Conservation (phyloP, 2,329 filamentous ascomycete genomes). For the Lasiodiplodia hormozganensis region DNA sequence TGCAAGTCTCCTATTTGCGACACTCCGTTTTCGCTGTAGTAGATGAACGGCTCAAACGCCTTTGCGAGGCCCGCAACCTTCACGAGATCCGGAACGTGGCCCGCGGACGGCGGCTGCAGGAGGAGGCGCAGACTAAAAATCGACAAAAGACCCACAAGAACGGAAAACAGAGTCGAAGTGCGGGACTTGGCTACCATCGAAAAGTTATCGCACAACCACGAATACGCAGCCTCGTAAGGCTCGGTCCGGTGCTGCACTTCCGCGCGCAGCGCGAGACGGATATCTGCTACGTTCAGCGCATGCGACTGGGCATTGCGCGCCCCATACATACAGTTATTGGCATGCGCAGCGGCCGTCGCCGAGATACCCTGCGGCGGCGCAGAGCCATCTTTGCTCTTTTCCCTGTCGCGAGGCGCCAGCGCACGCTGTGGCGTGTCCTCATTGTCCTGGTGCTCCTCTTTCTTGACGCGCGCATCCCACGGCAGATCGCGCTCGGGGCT, state of each 20-base stretch:
- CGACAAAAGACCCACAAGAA: constrained; percentile 68
- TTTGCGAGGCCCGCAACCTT: constrained; percentile 89
- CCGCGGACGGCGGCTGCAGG: constrained; percentile 70
- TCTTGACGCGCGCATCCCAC: constrained; percentile 35
- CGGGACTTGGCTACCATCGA: constrained; percentile 71
- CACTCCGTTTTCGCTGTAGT: constrained; percentile 89
- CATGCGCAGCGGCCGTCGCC: constrained; percentile 24
- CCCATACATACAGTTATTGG: constrained; percentile 57
- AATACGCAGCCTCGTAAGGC: constrained; percentile 77
- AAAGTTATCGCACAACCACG: constrained; percentile 67
- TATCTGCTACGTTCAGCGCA: constrained; percentile 30
- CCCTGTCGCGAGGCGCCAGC: constrained; percentile 35
- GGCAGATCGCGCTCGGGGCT: constrained; percentile 56
- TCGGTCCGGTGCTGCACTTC: constrained; percentile 89
- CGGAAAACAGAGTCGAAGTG: constrained; percentile 68
- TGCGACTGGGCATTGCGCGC: constrained; percentile 29
- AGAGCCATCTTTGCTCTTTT: constrained; percentile 36
- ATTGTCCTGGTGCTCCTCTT: constrained; percentile 35
- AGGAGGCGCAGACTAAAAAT: constrained; percentile 70
- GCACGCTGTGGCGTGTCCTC: constrained; percentile 35
- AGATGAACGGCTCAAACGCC: constrained; percentile 92
- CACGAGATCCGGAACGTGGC: constrained; percentile 81
- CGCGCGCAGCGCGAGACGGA: constrained; percentile 84
- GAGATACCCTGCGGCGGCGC: constrained; percentile 31
- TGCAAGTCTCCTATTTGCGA: constrained; percentile 87